A percentile compares a stretch with the other conserved stretches of the same genome.
These are phyloP conservation scores for Umbilicus rupestris DNA, from an alignment of 164 flowering plant genomes.

Conservation along the genomic window DNA sequence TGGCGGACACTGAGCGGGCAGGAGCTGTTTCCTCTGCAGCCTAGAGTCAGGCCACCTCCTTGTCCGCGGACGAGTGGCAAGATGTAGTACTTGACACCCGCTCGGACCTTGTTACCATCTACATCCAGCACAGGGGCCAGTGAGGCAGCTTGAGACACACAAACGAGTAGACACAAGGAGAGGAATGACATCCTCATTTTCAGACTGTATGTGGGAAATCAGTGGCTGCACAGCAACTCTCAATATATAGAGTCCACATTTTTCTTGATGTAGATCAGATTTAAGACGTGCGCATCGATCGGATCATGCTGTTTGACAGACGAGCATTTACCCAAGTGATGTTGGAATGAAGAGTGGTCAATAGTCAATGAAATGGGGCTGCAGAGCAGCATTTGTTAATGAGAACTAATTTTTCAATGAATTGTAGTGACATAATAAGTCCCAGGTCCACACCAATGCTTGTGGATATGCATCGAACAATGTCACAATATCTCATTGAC, in stretches of 20 bases:
- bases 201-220: not conserved
- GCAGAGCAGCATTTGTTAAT: not conserved
- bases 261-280: not conserved
- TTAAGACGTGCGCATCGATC: not conserved
- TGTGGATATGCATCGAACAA: too few species aligned
- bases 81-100: constrained; percentile 29
- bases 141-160: constrained; percentile 10
- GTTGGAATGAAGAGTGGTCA: not conserved
- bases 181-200: not conserved
- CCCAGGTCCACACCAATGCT: too few species aligned
- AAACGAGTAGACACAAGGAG: not conserved
- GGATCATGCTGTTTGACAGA: not conserved
- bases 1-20: constrained; percentile 40
- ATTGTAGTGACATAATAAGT: too few species aligned
- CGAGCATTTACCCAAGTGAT: not conserved
- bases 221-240: not conserved
- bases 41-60: constrained; percentile 41
- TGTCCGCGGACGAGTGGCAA: constrained; percentile 31
- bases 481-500: too few species aligned
- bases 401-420: not conserved
- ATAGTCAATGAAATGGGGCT: not conserved
- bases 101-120: constrained; percentile 15
- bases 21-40: constrained; percentile 12
- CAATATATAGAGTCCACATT: not conserved
- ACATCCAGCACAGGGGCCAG: constrained; percentile 29